Percentiles rank a stretch among this genome's conserved stretches.
These are phyloP conservation scores for Tricholoma matsutake DNA, from an alignment of 768 basidiomycete genomes.

Conservation along the genomic window DNA sequence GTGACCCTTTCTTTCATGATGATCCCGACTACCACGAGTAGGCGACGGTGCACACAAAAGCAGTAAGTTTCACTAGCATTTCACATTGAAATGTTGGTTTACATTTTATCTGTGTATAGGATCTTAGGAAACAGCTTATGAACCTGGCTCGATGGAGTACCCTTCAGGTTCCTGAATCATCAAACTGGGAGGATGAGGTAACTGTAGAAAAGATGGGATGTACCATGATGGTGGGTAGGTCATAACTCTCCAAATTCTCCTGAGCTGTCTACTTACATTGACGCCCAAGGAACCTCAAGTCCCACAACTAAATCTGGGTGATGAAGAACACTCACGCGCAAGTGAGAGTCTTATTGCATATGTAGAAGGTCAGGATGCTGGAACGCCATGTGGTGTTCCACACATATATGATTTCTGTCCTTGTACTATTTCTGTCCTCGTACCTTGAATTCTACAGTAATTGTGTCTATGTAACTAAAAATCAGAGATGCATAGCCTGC, in stretches of 20 bases:
- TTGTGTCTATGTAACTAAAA: too few relatives aligned
- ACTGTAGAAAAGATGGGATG: background rate
- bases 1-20: background rate
- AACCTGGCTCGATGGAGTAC: background rate
- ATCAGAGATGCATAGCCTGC: too few relatives aligned
- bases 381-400: background rate
- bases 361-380: background rate
- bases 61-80: background rate
- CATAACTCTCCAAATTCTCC: background rate
- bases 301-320: background rate
- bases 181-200: background rate
- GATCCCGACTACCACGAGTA: background rate
- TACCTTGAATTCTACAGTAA: too few relatives aligned
- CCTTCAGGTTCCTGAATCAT: background rate
- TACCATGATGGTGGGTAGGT: background rate
- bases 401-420: too few relatives aligned
- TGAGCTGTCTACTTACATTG: background rate
- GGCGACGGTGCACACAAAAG: background rate
- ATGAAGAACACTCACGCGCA: background rate
- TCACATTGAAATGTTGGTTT: background rate
- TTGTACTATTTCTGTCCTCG: too few relatives aligned
- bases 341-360: background rate
- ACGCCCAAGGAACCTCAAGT: background rate
- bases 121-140: background rate
- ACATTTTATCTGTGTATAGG: background rate